A percentile compares a stretch with the other conserved stretches of the same genome.
phyloP scores from a whole-genome alignment of 208 protist genomes.

The Crithidia fasciculata region DNA sequence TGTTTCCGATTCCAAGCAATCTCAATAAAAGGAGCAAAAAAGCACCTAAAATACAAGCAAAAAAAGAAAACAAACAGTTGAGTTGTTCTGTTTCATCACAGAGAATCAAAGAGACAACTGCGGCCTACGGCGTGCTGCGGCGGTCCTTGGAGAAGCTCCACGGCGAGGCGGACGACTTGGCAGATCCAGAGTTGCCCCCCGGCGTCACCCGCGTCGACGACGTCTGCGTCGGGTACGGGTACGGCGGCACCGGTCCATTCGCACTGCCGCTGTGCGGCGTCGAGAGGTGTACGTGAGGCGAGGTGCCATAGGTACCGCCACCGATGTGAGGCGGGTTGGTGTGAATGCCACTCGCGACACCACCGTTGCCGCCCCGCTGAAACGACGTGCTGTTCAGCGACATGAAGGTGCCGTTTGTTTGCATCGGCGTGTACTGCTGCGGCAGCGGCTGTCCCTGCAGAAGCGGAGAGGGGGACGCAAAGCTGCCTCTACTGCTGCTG shows the following conservation, averaged over 20 bases:
- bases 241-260: background rate
- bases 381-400: background rate
- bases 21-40: too few species aligned
- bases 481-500: background rate
- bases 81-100: background rate
- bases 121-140: background rate
- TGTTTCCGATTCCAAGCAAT: too few species aligned
- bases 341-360: too few species aligned
- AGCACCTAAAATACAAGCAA: background rate
- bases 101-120: background rate
- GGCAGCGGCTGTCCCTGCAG: background rate
- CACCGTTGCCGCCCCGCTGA: background rate
- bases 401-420: background rate
- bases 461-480: background rate
- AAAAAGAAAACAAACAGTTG: background rate
- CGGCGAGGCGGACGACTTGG: background rate
- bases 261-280: background rate
- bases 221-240: background rate
- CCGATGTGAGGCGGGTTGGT: too few species aligned
- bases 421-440: background rate
- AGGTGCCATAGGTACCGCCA: background rate
- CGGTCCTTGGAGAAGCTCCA: background rate
- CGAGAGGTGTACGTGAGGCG: background rate
- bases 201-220: conserved; percentile 1
- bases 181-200: background rate